Percentiles rank a stretch among this genome's conserved stretches.
These are phyloP conservation scores for Populus pruinosa DNA, from an alignment of 345 rosid species.

Conservation along the genomic window DNA sequence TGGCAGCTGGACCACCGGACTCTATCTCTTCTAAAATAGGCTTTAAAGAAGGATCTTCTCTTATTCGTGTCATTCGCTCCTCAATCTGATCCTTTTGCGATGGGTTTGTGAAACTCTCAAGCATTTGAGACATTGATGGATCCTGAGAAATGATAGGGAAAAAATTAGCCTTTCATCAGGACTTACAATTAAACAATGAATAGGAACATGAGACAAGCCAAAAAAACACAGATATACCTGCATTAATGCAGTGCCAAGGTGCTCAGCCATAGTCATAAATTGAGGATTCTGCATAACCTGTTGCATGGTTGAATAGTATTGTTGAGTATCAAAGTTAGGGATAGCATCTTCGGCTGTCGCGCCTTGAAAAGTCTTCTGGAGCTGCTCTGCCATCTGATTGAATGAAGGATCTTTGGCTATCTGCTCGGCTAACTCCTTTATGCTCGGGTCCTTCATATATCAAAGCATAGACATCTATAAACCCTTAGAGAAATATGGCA, in stretches of 20 bases:
- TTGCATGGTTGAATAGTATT: slow-evolving; percentile 78
- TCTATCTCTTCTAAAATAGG: slow-evolving; percentile 89
- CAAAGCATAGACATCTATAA: background rate
- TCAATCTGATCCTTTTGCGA: slow-evolving; percentile 73
- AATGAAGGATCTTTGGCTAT: slow-evolving; percentile 92
- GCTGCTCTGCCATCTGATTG: slow-evolving; percentile 96
- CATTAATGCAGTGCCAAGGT: slow-evolving; percentile 81
- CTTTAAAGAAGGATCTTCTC: slow-evolving; percentile 85
- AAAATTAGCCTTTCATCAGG: slow-evolving; percentile 9
- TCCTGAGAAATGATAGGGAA: slow-evolving; percentile 45
- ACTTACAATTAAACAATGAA: background rate
- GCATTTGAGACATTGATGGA: slow-evolving; percentile 93
- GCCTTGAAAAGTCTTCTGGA: slow-evolving; percentile 72
- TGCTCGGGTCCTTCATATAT: slow-evolving; percentile 75
- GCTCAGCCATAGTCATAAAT: slow-evolving; percentile 93
- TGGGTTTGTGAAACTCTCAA: slow-evolving; percentile 80
- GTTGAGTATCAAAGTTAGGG: slow-evolving; percentile 73
- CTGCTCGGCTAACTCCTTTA: slow-evolving; percentile 87
- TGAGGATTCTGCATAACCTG: slow-evolving; percentile 99
- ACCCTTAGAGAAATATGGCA: background rate
- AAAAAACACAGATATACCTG: slow-evolving; percentile 42
- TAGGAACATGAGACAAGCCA: background rate
- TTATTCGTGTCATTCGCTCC: slow-evolving; percentile 81
- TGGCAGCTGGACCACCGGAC: slow-evolving; percentile 85
- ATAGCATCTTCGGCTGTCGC: slow-evolving; percentile 44